phyloP scores from a whole-genome alignment of 179 eudicot species.

The Amaranthus tricolor region DNA sequence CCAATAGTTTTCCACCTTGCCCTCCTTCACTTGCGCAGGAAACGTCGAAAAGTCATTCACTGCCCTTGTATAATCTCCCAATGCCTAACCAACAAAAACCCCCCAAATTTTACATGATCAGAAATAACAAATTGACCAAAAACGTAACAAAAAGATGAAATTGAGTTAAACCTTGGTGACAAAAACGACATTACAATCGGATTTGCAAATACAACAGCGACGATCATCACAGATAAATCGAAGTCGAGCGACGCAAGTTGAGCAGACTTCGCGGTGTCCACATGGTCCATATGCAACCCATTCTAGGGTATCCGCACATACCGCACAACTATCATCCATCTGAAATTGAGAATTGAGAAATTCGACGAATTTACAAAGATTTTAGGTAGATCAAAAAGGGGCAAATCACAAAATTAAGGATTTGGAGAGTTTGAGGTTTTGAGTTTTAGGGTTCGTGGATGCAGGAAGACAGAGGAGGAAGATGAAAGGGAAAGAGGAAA shows the following conservation, averaged over 20 bases:
- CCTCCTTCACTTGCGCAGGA: constrained; percentile 61
- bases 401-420: not conserved
- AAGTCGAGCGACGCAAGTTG: constrained; percentile 91
- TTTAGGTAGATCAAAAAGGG: not conserved
- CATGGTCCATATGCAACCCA: constrained; percentile 97
- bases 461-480: not conserved
- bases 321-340: constrained; percentile 97
- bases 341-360: not conserved
- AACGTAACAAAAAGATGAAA: no score
- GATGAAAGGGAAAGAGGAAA: not conserved
- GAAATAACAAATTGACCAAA: not conserved
- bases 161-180: constrained; percentile 67
- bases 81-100: constrained; percentile 44
- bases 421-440: not conserved
- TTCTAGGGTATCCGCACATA: constrained; percentile 82
- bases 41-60: constrained; percentile 61
- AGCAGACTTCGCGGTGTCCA: constrained; percentile 90
- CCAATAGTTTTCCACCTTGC: constrained; percentile 71
- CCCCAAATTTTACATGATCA: not conserved
- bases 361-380: not conserved
- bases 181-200: constrained; percentile 56
- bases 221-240: constrained; percentile 88
- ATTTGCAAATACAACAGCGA: constrained; percentile 86
- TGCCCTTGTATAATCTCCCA: constrained; percentile 79
- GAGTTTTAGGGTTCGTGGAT: constrained; percentile 8